Evolutionary conservation across 108 stramenopile genomes (phyloP), one percentile per base, ranked within the genome.

Genomic region (Nitzschia sp.): DNA sequence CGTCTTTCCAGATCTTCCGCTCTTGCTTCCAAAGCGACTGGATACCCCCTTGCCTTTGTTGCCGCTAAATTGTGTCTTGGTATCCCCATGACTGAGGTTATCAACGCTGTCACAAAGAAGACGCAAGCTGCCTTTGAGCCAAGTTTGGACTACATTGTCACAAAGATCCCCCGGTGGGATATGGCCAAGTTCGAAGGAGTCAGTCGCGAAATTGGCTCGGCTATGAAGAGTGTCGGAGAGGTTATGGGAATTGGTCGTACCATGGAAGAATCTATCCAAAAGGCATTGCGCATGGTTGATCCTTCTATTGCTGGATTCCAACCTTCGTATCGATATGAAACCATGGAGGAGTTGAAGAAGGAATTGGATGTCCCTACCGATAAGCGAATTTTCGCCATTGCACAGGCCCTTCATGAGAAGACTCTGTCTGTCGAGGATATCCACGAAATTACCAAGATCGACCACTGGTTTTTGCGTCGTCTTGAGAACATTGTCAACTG

Each of bases 191-290:
- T 98, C 80, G 69, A 90, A 68, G 76, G 87, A 24, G 98, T 97
- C 46, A 76, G 81, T 58, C 93, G 79, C 25, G 71, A 94, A 58
- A 93, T 98, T 73, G 98, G 98, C 25, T 97, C 95, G 6, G 90
- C 96, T 53, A 98, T 98, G 98, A 95, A 87, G 80, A 90, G 88
- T 79, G 98, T 98, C 53, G 98, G 98, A 44, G 98, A 98, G 81
- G 98, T 98, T 67, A 98, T 98, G 98, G 91, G 91, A 78, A 98
- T 98, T 63, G 98, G 98, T 50, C 93, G 96, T 48, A 97, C 94
- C 21, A 84, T 94, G 82, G 98, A 98, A 75, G 98, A 98, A 75
- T 82, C 90, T 26, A 76, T 98, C 65, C 98, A 98, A 83, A 98
- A 98, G 87, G 98, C 98, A 14, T 65, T 97, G 69, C 92, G 98